Evolutionary conservation across 805 yeast species (phyloP), one percentile per base, ranked within the genome.

Genomic region (Lipomyces orientalis): DNA sequence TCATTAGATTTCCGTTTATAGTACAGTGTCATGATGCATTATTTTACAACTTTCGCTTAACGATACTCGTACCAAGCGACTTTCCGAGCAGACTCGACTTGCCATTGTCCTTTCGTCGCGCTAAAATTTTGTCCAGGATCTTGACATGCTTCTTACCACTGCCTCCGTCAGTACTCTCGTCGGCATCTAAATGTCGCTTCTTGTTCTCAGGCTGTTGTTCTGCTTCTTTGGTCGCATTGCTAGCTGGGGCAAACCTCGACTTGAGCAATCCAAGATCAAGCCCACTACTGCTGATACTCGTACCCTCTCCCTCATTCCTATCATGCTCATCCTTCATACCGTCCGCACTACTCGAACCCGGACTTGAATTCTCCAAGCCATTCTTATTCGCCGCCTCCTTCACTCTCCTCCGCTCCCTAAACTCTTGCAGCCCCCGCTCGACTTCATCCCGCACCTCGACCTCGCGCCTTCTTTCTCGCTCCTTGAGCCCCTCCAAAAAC

Each of bases 401-500:
- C n/a, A 49, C 61, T 22, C 29, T 22, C 49, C 39, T 58, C 31
- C 29, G 54, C 33, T 55, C 60, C 8, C 67, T 54, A 39, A 68
- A 68, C 43, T 19, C 61, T 6, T 22, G 39, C 52, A 68, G 34
- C n/a, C 58, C 57, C 10, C 33, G 46, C 43, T 63, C 67, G 22
- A 68, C 61, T 3, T 62, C 65, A 10, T 51, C 39, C 49, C 61
- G 56, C 29, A 60, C 56, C n/a, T 25, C 59, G 14, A 35, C 52
- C 29, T 67, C 70, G 33, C 54, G 29, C 31, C 10, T 14, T 46
- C 52, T 19, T 29, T 67, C 63, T 19, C 61, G 60, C 58, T 64
- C 65, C 3, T 56, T 60, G 16, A 68, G 9, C 5, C 63, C 46
- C n/a, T 68, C 62, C 22, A 68, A 46, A 63, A 68, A 68, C 12